A percentile compares a stretch with the other conserved stretches of the same genome.
Evolutionary conservation across 805 yeast genomes (phyloP).

Genomic region (Suhomyces sp.): DNA sequence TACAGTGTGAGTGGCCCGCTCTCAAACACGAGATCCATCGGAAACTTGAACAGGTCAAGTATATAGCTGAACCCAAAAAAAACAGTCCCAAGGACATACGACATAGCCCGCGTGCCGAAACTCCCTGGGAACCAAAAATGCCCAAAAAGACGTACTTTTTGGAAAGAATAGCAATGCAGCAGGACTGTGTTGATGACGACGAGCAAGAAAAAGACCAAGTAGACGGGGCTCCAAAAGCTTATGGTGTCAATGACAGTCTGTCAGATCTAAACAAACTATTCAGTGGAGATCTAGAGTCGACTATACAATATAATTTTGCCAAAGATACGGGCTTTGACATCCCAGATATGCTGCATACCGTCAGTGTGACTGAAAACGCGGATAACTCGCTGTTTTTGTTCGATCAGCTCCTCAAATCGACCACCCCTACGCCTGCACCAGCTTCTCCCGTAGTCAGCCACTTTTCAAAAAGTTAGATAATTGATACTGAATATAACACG

Average conservation of each 20-base stretch:
- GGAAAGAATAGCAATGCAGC: conserved; percentile 37
- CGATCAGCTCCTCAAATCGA: not conserved
- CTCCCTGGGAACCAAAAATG: not conserved
- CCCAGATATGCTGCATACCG: not conserved
- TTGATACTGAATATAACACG: not conserved
- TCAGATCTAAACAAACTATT: not conserved
- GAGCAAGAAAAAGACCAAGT: not conserved
- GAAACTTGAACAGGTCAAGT: conserved; percentile 21
- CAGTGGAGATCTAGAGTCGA: not conserved
- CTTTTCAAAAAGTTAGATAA: not conserved
- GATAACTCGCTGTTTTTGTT: not conserved
- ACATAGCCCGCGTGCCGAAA: conserved; percentile 1
- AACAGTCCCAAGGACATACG: not conserved
- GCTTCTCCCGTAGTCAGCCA: not conserved
- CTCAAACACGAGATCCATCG: conserved; percentile 19
- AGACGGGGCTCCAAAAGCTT: too few species aligned
- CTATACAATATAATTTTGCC: not conserved
- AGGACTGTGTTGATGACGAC: conserved; percentile 18
- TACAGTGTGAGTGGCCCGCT: conserved; percentile 28
- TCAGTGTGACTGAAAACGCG: not conserved
- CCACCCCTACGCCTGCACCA: not conserved
- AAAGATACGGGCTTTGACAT: not conserved
- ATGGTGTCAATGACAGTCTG: not conserved
- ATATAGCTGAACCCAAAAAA: conserved; percentile 2
- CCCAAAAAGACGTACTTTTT: conserved; percentile 15